These are phyloP conservation scores for Sporothrix inflata DNA, from an alignment of 2,329 filamentous ascomycete genomes.

Conservation along the genomic window DNA sequence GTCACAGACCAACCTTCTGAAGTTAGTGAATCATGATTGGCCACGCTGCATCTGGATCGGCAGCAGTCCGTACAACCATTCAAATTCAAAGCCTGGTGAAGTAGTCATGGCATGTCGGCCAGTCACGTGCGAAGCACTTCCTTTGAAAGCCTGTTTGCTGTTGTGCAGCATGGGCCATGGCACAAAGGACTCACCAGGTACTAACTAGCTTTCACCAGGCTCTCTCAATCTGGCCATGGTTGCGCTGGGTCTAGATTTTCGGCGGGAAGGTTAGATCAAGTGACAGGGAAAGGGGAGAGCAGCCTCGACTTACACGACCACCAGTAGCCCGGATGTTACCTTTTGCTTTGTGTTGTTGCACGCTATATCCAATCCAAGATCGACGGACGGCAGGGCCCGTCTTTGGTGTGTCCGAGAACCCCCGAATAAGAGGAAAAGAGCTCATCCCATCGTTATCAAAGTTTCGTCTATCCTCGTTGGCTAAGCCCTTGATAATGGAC, in stretches of 20 bases:
- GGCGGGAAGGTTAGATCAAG: background rate
- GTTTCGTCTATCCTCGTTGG: background rate
- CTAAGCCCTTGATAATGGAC: background rate
- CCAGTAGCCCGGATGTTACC: background rate
- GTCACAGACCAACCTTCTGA: no score
- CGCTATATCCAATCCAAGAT: background rate
- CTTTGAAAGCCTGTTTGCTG: background rate
- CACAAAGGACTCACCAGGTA: background rate
- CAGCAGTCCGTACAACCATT: no score
- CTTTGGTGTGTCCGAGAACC: conserved; percentile 16
- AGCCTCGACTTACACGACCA: conserved; percentile 1
- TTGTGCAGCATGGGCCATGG: background rate
- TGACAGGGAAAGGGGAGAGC: background rate
- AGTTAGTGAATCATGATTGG: no score
- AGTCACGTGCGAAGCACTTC: no score
- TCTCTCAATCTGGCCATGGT: background rate
- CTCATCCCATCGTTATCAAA: background rate
- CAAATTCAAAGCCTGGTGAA: no score
- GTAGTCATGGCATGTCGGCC: no score
- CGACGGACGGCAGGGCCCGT: conserved; percentile 20
- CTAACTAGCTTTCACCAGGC: background rate
- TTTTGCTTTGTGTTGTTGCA: background rate
- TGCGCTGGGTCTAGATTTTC: no score
- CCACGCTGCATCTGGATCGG: no score
- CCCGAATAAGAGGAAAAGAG: background rate